phyloP scores from a whole-genome alignment of 176 grass and related monocot species.

The Eragrostis nindensis region DNA sequence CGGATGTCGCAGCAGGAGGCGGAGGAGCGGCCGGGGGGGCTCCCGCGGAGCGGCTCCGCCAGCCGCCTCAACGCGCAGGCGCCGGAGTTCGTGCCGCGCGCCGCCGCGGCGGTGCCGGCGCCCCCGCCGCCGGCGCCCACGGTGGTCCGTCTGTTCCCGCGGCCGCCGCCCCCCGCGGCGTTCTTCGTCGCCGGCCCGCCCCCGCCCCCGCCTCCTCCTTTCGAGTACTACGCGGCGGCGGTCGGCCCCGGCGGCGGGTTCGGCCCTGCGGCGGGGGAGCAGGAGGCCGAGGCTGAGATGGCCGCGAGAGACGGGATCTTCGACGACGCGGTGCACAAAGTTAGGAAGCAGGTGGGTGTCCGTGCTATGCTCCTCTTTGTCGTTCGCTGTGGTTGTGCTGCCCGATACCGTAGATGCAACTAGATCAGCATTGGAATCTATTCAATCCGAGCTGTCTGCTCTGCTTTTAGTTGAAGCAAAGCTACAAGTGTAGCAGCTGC shows the following conservation, averaged over 20 bases:
- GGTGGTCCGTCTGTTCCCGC: constrained; percentile 62
- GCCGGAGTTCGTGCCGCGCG: constrained; percentile 85
- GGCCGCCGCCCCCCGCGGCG: constrained; percentile 42
- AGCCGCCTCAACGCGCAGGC: constrained; percentile 88
- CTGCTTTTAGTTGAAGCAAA: not conserved
- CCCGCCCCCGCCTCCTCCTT: constrained; percentile 52
- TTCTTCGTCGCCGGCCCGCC: constrained; percentile 54
- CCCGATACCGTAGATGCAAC: not conserved
- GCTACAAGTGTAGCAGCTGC: constrained; percentile 3
- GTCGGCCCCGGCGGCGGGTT: constrained; percentile 29
- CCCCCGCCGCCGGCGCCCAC: constrained; percentile 33
- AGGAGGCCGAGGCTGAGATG: constrained; percentile 44
- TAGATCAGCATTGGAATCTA: constrained; percentile 2
- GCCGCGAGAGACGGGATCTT: constrained; percentile 53
- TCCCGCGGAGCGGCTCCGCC: constrained; percentile 59
- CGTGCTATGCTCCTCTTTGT: not conserved
- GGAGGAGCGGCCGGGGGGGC: constrained; percentile 38
- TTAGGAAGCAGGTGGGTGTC: constrained; percentile 89
- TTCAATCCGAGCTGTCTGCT: not conserved
- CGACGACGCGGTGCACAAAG: constrained; percentile 77
- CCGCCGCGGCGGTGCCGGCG: too few species aligned
- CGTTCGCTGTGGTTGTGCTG: not conserved
- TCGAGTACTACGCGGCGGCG: constrained; percentile 57
- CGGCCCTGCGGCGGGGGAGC: constrained; percentile 38
- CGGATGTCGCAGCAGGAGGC: constrained; percentile 76